These are phyloP conservation scores for Aspergillus sclerotiicarbonarius DNA, from an alignment of 495 filamentous ascomycete genomes.

Conservation along the genomic window DNA sequence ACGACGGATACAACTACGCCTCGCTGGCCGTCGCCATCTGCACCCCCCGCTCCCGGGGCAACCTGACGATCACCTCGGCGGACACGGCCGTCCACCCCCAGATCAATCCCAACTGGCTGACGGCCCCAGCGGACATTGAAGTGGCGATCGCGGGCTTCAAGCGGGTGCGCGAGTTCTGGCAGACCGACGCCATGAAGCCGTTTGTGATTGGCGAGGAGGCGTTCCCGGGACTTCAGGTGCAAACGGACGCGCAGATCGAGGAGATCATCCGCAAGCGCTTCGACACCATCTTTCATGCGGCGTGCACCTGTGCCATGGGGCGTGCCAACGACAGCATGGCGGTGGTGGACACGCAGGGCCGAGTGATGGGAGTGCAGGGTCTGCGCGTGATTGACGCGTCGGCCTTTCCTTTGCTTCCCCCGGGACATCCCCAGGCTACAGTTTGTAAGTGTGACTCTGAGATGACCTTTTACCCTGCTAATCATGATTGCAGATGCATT, in stretches of 20 bases:
- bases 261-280: conserved; percentile 35
- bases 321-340: conserved; percentile 45
- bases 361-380: conserved; percentile 49
- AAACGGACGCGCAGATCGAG: conserved; percentile 53
- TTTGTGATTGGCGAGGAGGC: conserved; percentile 45
- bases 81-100: conserved; percentile 44
- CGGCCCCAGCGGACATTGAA: conserved; percentile 44
- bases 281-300: conserved; percentile 50
- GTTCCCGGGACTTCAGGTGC: conserved; percentile 45
- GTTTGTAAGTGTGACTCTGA: conserved; percentile 48
- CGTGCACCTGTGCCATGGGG: conserved; percentile 57
- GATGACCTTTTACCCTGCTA: background rate
- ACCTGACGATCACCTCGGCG: conserved; percentile 47
- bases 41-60: conserved; percentile 53
- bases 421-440: conserved; percentile 50
- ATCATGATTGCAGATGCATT: too few relatives aligned
- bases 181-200: conserved; percentile 34
- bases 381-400: conserved; percentile 59
- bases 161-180: conserved; percentile 46
- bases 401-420: conserved; percentile 51
- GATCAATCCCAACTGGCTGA: conserved; percentile 56
- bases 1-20: conserved; percentile 49
- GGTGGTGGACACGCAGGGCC: conserved; percentile 53
- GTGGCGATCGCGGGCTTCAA: conserved; percentile 53
- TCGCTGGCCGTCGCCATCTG: conserved; percentile 39